Evolutionary conservation across 2,329 filamentous ascomycete species (phyloP).

Genomic region (Curvularia verruculosa): DNA sequence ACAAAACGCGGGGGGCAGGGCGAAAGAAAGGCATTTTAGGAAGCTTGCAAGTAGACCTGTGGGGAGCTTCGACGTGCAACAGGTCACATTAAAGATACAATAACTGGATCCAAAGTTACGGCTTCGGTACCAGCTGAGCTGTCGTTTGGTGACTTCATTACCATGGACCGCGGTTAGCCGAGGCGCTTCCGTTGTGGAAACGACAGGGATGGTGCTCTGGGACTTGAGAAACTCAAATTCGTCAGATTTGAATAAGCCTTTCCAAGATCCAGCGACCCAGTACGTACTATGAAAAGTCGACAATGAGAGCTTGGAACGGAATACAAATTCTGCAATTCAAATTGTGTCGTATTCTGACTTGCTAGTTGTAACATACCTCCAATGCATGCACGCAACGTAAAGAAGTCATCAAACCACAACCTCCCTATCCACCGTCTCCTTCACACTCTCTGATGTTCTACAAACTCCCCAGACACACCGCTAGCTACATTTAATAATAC

Average conservation of each 20-base stretch:
- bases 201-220: neutral
- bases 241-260: neutral
- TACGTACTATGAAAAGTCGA: neutral
- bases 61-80: neutral
- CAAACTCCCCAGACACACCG: neutral
- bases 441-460: neutral
- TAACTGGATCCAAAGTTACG: neutral
- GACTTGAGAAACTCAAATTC: neutral
- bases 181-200: constrained; percentile 10
- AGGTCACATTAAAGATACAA: neutral
- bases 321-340: neutral
- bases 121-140: constrained; percentile 1
- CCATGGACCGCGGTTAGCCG: constrained; percentile 26
- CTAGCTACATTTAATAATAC: neutral
- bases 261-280: neutral
- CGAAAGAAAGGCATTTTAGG: constrained; percentile 35
- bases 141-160: constrained; percentile 7
- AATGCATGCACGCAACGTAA: neutral
- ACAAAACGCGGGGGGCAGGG: constrained; percentile 25
- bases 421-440: neutral
- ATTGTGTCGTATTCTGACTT: neutral
- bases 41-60: neutral
- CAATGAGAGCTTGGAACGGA: neutral
- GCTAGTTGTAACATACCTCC: neutral
- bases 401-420: neutral